These are phyloP conservation scores for Ophiocordyceps robertsii DNA, from an alignment of 2,329 filamentous ascomycete species.

Conservation along the genomic window DNA sequence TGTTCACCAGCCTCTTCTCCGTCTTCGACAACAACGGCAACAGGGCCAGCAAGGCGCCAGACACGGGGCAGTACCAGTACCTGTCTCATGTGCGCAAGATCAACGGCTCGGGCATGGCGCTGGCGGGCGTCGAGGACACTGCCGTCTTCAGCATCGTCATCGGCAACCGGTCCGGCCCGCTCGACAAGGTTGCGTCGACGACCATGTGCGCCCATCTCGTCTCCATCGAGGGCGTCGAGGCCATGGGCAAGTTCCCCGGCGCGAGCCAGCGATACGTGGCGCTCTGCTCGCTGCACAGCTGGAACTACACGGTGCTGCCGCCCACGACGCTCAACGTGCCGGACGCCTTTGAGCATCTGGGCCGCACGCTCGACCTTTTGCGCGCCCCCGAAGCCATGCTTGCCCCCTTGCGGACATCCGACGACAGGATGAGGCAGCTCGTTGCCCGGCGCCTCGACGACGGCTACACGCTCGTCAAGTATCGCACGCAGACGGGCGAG, in stretches of 20 bases:
- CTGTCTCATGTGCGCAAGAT: constrained; percentile 26
- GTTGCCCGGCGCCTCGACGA: constrained; percentile 13
- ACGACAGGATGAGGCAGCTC: background rate
- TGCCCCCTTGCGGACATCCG: background rate
- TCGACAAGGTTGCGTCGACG: constrained; percentile 11
- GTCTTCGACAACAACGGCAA: background rate
- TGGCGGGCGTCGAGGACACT: constrained; percentile 18
- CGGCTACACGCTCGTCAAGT: constrained; percentile 24
- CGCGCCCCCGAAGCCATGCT: constrained; percentile 3
- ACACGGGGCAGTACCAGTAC: constrained; percentile 13
- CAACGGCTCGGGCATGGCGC: constrained; percentile 22
- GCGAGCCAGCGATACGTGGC: constrained; percentile 10
- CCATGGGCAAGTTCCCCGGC: constrained; percentile 8
- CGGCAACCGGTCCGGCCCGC: constrained; percentile 17
- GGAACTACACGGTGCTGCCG: constrained; percentile 24
- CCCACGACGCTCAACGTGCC: constrained; percentile 17
- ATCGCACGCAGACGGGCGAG: constrained; percentile 25
- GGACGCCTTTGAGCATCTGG: constrained; percentile 16
- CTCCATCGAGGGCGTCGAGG: constrained; percentile 20
- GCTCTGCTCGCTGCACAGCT: constrained; percentile 23
- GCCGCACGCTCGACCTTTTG: constrained; percentile 4
- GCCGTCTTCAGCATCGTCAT: constrained; percentile 22
- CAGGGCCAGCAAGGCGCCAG: background rate
- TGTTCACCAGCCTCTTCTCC: constrained; percentile 15
- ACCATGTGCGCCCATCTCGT: constrained; percentile 22